phyloP scores from a whole-genome alignment of 768 basidiomycete species.

The Pleurotus cornucopiae region DNA sequence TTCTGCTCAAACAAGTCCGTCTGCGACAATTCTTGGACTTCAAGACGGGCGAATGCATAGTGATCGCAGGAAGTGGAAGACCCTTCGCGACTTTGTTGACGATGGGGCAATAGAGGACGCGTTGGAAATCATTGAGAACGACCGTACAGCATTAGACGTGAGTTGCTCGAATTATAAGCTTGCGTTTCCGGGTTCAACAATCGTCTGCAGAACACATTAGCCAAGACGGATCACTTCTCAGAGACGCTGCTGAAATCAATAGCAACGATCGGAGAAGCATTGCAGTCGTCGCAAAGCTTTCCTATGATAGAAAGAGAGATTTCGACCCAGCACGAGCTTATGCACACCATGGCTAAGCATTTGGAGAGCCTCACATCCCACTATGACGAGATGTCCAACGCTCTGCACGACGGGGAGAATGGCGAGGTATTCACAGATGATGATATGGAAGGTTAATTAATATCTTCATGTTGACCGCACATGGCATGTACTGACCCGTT shows the following conservation, averaged over 20 bases:
- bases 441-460: conserved; percentile 56
- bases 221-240: conserved; percentile 63
- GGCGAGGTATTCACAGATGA: conserved; percentile 65
- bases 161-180: conserved; percentile 16
- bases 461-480: not conserved
- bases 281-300: conserved; percentile 35
- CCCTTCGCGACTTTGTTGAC: conserved; percentile 80
- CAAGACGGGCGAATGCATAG: conserved; percentile 19
- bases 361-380: conserved; percentile 71
- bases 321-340: conserved; percentile 48
- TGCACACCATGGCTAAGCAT: conserved; percentile 60
- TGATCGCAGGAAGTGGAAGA: conserved; percentile 71
- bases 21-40: conserved; percentile 29
- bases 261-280: conserved; percentile 44
- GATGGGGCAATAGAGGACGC: conserved; percentile 78
- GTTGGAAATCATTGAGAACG: conserved; percentile 68
- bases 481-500: not conserved
- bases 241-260: conserved; percentile 58
- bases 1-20: conserved; percentile 29
- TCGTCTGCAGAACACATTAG: conserved; percentile 51
- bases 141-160: conserved; percentile 66
- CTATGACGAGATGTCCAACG: conserved; percentile 72
- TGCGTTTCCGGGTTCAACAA: not conserved
- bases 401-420: conserved; percentile 63
- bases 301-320: conserved; percentile 43